Conservation (phyloP, 257 asterid species). For the Thymus mandschuricus region DNA sequence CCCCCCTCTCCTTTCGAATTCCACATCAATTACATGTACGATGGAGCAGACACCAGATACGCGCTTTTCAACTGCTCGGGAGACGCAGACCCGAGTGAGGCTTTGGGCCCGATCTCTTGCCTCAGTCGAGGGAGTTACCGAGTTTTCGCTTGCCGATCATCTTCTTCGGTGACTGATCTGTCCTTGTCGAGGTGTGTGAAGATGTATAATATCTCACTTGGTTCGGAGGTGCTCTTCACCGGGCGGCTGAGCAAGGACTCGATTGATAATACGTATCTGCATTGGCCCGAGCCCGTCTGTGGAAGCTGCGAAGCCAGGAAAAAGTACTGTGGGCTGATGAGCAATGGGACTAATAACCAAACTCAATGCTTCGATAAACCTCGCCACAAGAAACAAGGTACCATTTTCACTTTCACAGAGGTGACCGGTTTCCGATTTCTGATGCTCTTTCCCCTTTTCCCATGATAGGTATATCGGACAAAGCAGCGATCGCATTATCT, state of each 20-base stretch:
- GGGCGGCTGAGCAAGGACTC: slow-evolving; percentile 28
- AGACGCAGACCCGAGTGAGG: not conserved
- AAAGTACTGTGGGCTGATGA: slow-evolving; percentile 52
- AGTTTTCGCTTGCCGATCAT: slow-evolving; percentile 44
- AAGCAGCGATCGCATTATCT: slow-evolving; percentile 35
- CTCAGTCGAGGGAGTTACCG: slow-evolving; percentile 40
- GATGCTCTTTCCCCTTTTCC: no score
- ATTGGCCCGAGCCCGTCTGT: slow-evolving; percentile 60
- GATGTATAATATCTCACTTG: slow-evolving; percentile 59
- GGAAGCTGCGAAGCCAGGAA: slow-evolving; percentile 55
- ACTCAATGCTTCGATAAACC: slow-evolving; percentile 49
- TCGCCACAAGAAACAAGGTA: slow-evolving; percentile 32
- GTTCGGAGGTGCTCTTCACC: slow-evolving; percentile 35
- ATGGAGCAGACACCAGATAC: slow-evolving; percentile 25
- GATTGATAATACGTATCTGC: slow-evolving; percentile 31
- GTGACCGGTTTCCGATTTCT: no score
- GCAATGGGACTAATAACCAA: slow-evolving; percentile 36
- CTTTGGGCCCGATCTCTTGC: slow-evolving; percentile 41
- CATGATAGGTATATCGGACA: slow-evolving; percentile 27
- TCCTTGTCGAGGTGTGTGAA: slow-evolving; percentile 47
- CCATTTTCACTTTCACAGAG: no score
- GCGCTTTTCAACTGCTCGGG: slow-evolving; percentile 66
- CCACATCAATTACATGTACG: not conserved
- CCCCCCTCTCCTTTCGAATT: slow-evolving; percentile 43
- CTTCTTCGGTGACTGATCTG: slow-evolving; percentile 33